Evolutionary conservation across 352 stramenopile species (phyloP), one percentile per base, ranked within the genome.

Genomic region (Aphanomyces euteiches): DNA sequence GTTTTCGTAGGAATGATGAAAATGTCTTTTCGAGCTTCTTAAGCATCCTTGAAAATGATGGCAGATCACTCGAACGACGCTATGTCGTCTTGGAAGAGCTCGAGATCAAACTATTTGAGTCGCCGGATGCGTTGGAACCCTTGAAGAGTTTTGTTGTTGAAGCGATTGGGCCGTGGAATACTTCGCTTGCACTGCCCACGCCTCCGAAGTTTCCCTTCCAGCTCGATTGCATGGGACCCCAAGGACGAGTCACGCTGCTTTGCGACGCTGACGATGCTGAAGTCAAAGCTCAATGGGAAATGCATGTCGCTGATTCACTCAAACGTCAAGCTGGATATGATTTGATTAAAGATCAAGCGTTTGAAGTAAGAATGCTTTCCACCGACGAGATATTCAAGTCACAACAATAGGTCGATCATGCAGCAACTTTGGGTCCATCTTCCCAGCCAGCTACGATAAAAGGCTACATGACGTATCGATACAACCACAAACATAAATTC

Each of bases 391-490:
- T 38, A 13, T 69, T 40, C 5, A 40, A n/a, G 60, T 19, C 13
- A 66, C 58, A 38, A 40, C 28, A 28, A 28, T 63, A 69, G 63
- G 43, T 70, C 21, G 28, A n/a, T 8, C 47, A 70, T 40, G 19
- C 47, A 7, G 19, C 28, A 7, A 21, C 50, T 15, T 61, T n/a
- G 28, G 50, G n/a, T n/a, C 8, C 36, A 15, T 8, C 21, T 17
- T 58, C 36, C 36, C 36, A 66, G 6, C 3, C 7, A 3, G 38
- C 64, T 5, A 15, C 45, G 8, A 8, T 70, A n/a, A 34, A 61
- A n/a, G 64, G 64, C 17, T 70, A 70, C 54, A 70, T 70, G 64
- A 61, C 56, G 64, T 70, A 61, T 37, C 64, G 64, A 70, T n/a
- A 12, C 15, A n/a, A 70, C 41, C 21, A 15, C 17, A 6, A 53